Base-by-base conservation (phyloP, 1,284 basidiomycete species). In the Cutaneotrichosporon sp. region DNA sequence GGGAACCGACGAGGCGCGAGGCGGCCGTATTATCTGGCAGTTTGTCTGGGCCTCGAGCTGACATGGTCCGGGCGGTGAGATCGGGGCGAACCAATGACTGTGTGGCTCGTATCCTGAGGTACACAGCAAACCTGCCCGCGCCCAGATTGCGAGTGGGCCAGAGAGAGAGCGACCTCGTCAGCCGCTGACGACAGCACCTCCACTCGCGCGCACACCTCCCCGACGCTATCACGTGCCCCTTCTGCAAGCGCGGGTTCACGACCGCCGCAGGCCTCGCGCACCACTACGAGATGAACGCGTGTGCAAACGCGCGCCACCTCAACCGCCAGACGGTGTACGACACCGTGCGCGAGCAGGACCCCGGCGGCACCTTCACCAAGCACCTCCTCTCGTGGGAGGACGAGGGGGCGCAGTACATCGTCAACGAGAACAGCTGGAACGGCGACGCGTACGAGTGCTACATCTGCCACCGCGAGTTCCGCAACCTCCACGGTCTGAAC, bases 231-330 rank as follows among this genome's bases (percentile, higher is more conserved):
- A 11, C n/a, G 16, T 62, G 60, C 52, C 56, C 46, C 20, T 58
- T 50, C 31, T 51, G 52, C 43, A 1, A n/a, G 29, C 38, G 54
- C 9, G n/a, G 33, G 16, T 63, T 56, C 27, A 16, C 49, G 11
- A 52, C 25, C 10, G 62, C 62, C 6, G 53, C 62, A 0, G 62
- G 57, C 8, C n/a, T 63, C 10, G 29, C 45, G 11, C 57, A 63
- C 62, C 57, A 63, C 54, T 57, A 56, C 43, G 62, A 63, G 45
- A 20, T 24, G 8, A 36, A n/a, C n/a, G 36, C 34, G 13, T 59
- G 62, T 45, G 47, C 47, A 2, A 36, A 31, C 4, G 62, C 58
- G 2, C 56, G 45, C 7, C 18, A 46, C 27, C 42, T 59, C 8
- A 29, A 47, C 34, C 50, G 62, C 27, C 49, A 63, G 2, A 27